Evolutionary conservation across 148 eudicot species (phyloP).

Genomic region (Chenopodium album): DNA sequence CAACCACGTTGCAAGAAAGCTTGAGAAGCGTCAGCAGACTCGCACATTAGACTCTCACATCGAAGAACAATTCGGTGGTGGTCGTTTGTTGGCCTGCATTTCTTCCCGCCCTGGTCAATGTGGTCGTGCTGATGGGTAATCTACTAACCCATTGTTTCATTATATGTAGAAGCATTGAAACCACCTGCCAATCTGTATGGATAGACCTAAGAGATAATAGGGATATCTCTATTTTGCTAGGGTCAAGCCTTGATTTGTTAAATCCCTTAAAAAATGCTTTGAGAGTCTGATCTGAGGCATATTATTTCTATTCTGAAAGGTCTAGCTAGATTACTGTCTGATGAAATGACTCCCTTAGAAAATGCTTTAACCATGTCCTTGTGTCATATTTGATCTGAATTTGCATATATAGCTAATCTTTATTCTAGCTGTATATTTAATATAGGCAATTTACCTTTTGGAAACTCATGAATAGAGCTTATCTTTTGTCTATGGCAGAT

Average conservation of each 20-base stretch:
- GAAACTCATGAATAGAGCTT: not conserved
- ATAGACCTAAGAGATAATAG: too few relatives aligned
- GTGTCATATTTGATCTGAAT: too few relatives aligned
- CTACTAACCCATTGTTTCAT: too few relatives aligned
- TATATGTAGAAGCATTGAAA: not conserved
- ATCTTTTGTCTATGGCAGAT: constrained; percentile 30
- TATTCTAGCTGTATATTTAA: not conserved
- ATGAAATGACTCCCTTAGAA: too few relatives aligned
- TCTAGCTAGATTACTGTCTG: too few relatives aligned
- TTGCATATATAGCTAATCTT: too few relatives aligned
- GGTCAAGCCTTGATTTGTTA: too few relatives aligned
- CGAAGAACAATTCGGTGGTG: constrained; percentile 70
- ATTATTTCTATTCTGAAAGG: too few relatives aligned
- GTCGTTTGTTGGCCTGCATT: constrained; percentile 68
- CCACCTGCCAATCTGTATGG: not conserved
- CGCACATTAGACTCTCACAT: constrained; percentile 58
- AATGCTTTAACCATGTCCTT: too few relatives aligned
- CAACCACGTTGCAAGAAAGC: constrained; percentile 58
- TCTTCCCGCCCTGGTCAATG: constrained; percentile 86
- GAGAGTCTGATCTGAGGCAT: too few relatives aligned
- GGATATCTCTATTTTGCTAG: too few relatives aligned
- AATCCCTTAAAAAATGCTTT: too few relatives aligned
- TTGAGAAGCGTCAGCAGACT: constrained; percentile 50
- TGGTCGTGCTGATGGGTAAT: constrained; percentile 76
- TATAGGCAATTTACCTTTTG: not conserved